phyloP scores from a whole-genome alignment of 805 yeast species.

The Debaryomyces prosopidis region DNA sequence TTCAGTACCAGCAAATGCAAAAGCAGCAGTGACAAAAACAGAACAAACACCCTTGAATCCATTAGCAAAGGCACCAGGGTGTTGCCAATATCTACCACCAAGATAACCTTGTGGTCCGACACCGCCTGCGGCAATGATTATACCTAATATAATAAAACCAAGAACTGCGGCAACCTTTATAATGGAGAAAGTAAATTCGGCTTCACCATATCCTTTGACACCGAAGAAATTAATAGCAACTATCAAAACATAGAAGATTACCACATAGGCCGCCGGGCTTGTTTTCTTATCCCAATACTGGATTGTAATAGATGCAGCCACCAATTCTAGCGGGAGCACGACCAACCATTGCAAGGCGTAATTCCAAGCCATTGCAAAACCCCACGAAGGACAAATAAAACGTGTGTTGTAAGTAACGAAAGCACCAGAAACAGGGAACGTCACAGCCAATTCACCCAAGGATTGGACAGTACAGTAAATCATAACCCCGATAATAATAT shows the following conservation, averaged over 20 bases:
- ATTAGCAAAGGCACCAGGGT: constrained; percentile 56
- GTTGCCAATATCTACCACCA: constrained; percentile 52
- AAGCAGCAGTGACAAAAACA: constrained; percentile 43
- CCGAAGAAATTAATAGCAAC: constrained; percentile 49
- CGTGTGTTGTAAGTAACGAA: constrained; percentile 60
- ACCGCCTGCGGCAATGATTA: constrained; percentile 43
- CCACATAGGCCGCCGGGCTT: constrained; percentile 65
- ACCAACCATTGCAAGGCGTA: constrained; percentile 55
- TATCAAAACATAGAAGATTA: constrained; percentile 51
- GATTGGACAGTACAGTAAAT: constrained; percentile 52
- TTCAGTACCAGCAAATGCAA: constrained; percentile 43
- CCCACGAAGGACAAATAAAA: constrained; percentile 61
- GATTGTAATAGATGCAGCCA: constrained; percentile 59
- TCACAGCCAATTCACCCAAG: constrained; percentile 60
- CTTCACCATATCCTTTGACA: constrained; percentile 60
- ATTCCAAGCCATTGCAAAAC: constrained; percentile 62
- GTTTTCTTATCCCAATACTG: constrained; percentile 52
- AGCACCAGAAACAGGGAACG: constrained; percentile 70
- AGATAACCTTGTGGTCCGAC: constrained; percentile 50
- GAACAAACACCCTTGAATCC: constrained; percentile 45
- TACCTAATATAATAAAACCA: constrained; percentile 58
- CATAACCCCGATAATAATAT: constrained; percentile 56
- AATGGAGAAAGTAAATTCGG: constrained; percentile 63
- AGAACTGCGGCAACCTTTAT: constrained; percentile 62
- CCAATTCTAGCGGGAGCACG: constrained; percentile 58